These are phyloP conservation scores for Penicillium sp. DNA, from an alignment of 2,329 filamentous ascomycete species.

Conservation along the genomic window DNA sequence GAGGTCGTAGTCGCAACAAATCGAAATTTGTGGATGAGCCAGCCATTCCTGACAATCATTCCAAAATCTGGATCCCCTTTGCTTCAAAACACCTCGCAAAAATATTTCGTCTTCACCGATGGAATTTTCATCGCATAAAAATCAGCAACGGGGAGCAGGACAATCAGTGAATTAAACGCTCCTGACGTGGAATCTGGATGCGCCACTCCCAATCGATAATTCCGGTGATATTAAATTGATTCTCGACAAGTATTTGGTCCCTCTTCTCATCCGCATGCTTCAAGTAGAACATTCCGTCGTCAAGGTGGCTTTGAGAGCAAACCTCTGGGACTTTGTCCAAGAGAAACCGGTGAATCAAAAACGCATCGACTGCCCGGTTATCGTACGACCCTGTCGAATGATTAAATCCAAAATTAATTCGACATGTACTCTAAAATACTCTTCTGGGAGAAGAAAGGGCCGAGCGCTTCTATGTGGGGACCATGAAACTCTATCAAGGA, in stretches of 20 bases:
- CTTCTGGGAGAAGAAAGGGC: slow-evolving; percentile 40
- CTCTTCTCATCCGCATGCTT: slow-evolving; percentile 54
- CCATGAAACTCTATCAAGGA: slow-evolving; percentile 38
- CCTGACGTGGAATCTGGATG: slow-evolving; percentile 34
- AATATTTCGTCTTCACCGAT: slow-evolving; percentile 42
- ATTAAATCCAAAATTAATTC: slow-evolving; percentile 43
- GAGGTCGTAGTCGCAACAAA: slow-evolving; percentile 50
- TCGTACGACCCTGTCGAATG: slow-evolving; percentile 31
- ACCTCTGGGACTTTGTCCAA: slow-evolving; percentile 33
- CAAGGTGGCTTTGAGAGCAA: slow-evolving; percentile 15
- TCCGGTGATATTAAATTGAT: slow-evolving; percentile 49
- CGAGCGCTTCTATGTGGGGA: slow-evolving; percentile 26
- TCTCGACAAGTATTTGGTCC: slow-evolving; percentile 51
- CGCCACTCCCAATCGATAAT: slow-evolving; percentile 39
- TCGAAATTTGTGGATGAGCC: slow-evolving; percentile 42
- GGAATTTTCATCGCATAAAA: slow-evolving; percentile 42
- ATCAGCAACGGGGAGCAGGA: slow-evolving; percentile 43
- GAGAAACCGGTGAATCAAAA: slow-evolving; percentile 47
- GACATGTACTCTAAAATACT: slow-evolving; percentile 41
- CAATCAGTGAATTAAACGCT: slow-evolving; percentile 48
- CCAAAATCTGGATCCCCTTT: slow-evolving; percentile 42
- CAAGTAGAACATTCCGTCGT: slow-evolving; percentile 44
- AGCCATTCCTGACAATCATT: slow-evolving; percentile 39
- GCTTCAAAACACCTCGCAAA: slow-evolving; percentile 39
- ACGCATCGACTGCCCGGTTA: slow-evolving; percentile 37